phyloP scores from a whole-genome alignment of 768 basidiomycete genomes.

The Termitomyces sp. region DNA sequence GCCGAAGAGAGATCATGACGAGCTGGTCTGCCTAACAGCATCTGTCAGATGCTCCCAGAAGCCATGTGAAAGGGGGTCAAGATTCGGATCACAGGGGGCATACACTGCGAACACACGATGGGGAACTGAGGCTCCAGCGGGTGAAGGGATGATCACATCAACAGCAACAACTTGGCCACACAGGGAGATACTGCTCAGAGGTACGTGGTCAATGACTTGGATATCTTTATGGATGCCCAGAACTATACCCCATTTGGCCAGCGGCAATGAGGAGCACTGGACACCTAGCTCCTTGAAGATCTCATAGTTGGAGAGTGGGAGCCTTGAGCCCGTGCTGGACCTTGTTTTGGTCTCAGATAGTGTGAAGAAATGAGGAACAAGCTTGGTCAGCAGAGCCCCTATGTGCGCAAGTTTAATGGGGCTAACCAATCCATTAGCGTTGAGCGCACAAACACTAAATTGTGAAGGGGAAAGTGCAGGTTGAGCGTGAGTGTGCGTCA shows the following conservation, averaged over 20 bases:
- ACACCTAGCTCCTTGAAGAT: not conserved
- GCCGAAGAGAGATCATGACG: not conserved
- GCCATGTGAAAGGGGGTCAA: rapidly evolving
- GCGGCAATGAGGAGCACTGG: not conserved
- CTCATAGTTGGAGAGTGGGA: not conserved
- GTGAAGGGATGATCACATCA: too few species aligned
- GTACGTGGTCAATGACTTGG: not conserved
- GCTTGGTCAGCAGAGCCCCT: too few species aligned
- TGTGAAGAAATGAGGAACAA: not conserved
- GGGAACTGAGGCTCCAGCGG: not conserved
- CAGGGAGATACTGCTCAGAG: not conserved
- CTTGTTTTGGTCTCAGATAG: not conserved
- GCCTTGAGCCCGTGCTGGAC: not conserved
- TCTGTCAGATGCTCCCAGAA: not conserved
- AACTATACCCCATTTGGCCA: not conserved
- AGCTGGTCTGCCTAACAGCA: not conserved
- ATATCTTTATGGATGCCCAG: not conserved
- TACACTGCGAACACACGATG: not conserved
- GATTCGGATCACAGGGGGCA: not conserved
- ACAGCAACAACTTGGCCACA: not conserved
- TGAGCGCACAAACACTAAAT: too few species aligned
- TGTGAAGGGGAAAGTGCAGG: too few species aligned
- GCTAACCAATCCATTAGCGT: too few species aligned
- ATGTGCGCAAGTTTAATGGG: too few species aligned
- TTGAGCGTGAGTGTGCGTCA: too few species aligned